Conservation (phyloP, 2,329 filamentous ascomycete species). For the Stachybotrys elegans region DNA sequence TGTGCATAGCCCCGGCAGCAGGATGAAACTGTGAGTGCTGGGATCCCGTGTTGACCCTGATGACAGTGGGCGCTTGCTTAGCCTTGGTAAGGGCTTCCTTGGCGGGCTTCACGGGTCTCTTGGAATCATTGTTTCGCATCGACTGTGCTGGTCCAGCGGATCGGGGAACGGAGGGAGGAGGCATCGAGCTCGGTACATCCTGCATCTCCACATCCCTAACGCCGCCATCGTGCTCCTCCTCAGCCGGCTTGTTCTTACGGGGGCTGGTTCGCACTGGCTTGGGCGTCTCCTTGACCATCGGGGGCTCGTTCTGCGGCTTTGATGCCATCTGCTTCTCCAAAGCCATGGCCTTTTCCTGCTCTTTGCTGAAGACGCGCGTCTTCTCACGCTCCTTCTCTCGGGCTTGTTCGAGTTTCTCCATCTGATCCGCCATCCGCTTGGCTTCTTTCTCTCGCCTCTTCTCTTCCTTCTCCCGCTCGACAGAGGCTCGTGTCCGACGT, state of each 20-base stretch:
- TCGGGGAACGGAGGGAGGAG: slow-evolving; percentile 56
- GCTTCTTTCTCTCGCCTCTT: slow-evolving; percentile 64
- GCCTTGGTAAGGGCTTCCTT: slow-evolving; percentile 54
- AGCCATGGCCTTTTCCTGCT: slow-evolving; percentile 48
- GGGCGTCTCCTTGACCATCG: slow-evolving; percentile 32
- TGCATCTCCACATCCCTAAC: slow-evolving; percentile 50
- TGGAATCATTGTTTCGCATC: slow-evolving; percentile 47
- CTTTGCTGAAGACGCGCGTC: slow-evolving; percentile 52
- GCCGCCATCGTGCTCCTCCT: slow-evolving; percentile 18
- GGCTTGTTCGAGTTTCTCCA: slow-evolving; percentile 60
- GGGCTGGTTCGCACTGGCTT: slow-evolving; percentile 47
- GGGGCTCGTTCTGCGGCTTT: slow-evolving; percentile 48
- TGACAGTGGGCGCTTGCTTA: slow-evolving; percentile 65
- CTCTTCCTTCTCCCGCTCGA: slow-evolving; percentile 58
- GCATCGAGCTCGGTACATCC: slow-evolving; percentile 49
- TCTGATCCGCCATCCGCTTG: slow-evolving; percentile 54
- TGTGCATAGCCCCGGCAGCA: slow-evolving; percentile 53
- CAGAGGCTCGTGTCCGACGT: slow-evolving; percentile 52
- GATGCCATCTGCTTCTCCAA: slow-evolving; percentile 49
- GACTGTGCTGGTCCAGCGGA: slow-evolving; percentile 42
- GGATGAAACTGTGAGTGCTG: slow-evolving; percentile 57
- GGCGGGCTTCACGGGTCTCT: slow-evolving; percentile 56
- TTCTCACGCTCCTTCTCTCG: slow-evolving; percentile 68
- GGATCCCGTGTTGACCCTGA: slow-evolving; percentile 63
- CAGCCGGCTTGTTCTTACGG: slow-evolving; percentile 38